Conservation (phyloP, 495 filamentous ascomycete species). For the Zalerion maritima region DNA sequence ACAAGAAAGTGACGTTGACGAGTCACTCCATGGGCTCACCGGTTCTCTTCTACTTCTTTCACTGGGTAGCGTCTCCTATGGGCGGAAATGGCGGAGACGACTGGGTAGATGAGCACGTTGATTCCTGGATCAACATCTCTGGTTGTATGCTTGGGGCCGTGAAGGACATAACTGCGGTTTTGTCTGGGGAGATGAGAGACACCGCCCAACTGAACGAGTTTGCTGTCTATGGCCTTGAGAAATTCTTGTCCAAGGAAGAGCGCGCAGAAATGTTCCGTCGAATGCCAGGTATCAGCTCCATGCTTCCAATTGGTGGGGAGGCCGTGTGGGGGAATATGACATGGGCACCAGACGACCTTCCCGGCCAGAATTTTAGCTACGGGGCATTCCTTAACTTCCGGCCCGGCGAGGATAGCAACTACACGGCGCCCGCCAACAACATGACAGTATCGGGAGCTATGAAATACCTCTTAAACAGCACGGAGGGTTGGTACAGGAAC, state of each 20-base stretch:
- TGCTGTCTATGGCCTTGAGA: conserved; percentile 92
- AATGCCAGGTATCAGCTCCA: conserved; percentile 92
- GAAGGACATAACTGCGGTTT: conserved; percentile 79
- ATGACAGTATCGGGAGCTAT: conserved; percentile 68
- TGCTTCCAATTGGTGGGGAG: conserved; percentile 92
- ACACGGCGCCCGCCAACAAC: conserved; percentile 47
- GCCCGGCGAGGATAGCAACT: conserved; percentile 36
- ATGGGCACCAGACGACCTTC: conserved; percentile 79
- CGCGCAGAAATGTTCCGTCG: conserved; percentile 87
- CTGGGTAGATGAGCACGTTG: conserved; percentile 86
- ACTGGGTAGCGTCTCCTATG: conserved; percentile 77
- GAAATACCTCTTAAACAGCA: conserved; percentile 57
- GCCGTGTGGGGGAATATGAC: conserved; percentile 85
- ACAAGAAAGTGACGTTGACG: conserved; percentile 71
- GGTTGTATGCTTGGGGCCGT: conserved; percentile 94
- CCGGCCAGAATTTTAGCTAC: conserved; percentile 53
- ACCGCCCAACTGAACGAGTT: conserved; percentile 96
- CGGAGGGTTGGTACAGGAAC: conserved; percentile 73
- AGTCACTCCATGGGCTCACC: conserved; percentile 97
- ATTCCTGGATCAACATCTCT: conserved; percentile 94
- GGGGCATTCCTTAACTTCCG: conserved; percentile 81
- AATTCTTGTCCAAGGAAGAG: conserved; percentile 80
- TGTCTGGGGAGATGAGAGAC: conserved; percentile 96
- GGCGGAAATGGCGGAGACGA: conserved; percentile 68
- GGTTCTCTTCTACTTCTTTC: conserved; percentile 91